Percentiles rank a stretch among this genome's conserved stretches.
Evolutionary conservation across 2,329 filamentous ascomycete genomes (phyloP).

Genomic region (Claviceps citrina): DNA sequence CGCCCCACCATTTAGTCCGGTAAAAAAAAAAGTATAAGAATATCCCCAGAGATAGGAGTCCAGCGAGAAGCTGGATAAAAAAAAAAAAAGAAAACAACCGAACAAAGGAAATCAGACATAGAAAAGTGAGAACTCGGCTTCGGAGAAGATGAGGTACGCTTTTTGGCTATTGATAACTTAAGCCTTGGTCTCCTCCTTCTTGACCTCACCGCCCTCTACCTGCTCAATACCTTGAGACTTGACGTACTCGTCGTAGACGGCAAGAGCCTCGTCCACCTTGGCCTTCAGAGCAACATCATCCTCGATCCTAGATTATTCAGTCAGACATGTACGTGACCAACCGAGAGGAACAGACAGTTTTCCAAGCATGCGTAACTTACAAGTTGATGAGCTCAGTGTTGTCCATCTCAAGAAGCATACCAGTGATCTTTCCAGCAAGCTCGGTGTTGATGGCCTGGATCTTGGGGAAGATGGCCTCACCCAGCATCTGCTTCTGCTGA

Average conservation of each 20-base stretch:
- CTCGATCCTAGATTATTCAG: slow-evolving; percentile 50
- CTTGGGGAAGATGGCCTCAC: slow-evolving; percentile 97
- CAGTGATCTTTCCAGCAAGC: slow-evolving; percentile 96
- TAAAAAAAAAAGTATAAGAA: slow-evolving; percentile 1
- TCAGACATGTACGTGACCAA: not conserved
- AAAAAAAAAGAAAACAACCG: slow-evolving; percentile 10
- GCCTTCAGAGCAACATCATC: slow-evolving; percentile 76
- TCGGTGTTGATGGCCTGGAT: slow-evolving; percentile 89
- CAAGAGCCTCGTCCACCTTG: slow-evolving; percentile 96
- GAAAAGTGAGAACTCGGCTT: slow-evolving; percentile 7
- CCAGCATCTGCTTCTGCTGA: slow-evolving; percentile 97
- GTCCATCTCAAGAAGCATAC: slow-evolving; percentile 99
- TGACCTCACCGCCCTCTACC: slow-evolving; percentile 23
- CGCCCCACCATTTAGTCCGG: slow-evolving; percentile 4
- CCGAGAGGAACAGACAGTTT: not conserved
- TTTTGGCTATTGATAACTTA: slow-evolving; percentile 12
- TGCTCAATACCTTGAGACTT: slow-evolving; percentile 51
- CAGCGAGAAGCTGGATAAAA: not conserved
- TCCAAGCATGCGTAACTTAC: slow-evolving; percentile 49
- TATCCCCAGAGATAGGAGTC: slow-evolving; percentile 3
- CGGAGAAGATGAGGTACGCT: slow-evolving; percentile 2
- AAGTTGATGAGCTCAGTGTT: slow-evolving; percentile 85
- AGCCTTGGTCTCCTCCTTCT: slow-evolving; percentile 36
- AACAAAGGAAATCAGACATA: slow-evolving; percentile 14
- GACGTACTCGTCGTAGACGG: slow-evolving; percentile 96